phyloP scores from a whole-genome alignment of 108 stramenopile species.

The Cyclotella cryptica region DNA sequence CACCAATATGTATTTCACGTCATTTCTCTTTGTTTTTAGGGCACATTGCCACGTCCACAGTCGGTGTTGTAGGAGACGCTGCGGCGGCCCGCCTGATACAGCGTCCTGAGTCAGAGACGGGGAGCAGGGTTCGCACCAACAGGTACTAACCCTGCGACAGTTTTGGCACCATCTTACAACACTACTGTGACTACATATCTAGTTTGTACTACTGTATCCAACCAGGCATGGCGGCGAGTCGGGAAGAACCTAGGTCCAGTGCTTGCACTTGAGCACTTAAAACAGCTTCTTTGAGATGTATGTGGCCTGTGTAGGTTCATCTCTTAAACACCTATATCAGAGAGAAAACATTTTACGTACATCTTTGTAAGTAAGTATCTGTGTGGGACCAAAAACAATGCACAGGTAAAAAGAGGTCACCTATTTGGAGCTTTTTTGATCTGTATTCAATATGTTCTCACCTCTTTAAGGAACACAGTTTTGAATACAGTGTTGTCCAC shows the following conservation, averaged over 20 bases:
- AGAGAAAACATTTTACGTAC: no score
- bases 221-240: neutral
- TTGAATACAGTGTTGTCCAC: no score
- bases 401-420: no score
- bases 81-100: neutral
- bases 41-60: neutral
- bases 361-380: no score
- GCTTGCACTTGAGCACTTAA: neutral
- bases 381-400: no score
- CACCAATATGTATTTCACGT: no score
- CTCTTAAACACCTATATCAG: no score
- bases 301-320: no score
- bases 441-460: no score
- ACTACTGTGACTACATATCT: neutral
- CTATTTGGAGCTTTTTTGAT: no score
- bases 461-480: no score
- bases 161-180: neutral
- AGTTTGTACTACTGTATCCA: neutral
- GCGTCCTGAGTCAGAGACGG: neutral
- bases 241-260: constrained; percentile 3
- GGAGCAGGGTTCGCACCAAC: neutral
- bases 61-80: neutral
- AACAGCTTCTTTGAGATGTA: no score
- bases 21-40: neutral
- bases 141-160: neutral